Evolutionary conservation across 371 early-diverging fungal genomes (phyloP).

Genomic region (Mortierella sp.): DNA sequence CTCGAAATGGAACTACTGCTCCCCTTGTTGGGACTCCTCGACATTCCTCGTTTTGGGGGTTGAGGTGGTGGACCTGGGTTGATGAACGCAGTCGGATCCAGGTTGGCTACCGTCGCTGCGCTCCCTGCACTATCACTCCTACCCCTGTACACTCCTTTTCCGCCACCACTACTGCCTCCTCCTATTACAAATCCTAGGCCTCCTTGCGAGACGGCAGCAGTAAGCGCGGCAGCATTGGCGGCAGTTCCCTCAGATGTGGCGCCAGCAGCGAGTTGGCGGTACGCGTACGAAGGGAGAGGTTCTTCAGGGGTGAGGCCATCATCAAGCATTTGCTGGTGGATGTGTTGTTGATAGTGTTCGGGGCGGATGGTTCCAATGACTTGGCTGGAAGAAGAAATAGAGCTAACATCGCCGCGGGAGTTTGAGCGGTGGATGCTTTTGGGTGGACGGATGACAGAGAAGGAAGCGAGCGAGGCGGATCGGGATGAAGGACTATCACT

Average conservation of each 20-base stretch:
- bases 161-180: not conserved
- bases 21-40: not conserved
- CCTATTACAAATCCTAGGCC: not conserved
- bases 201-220: not conserved
- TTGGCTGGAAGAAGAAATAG: not conserved
- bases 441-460: slow-evolving; percentile 13
- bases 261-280: not conserved
- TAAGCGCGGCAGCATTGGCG: not conserved
- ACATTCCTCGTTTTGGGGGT: slow-evolving; percentile 4
- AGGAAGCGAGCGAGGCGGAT: not conserved
- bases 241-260: slow-evolving; percentile 1
- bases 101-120: not conserved
- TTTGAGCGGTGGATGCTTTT: slow-evolving; percentile 8
- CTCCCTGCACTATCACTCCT: not conserved
- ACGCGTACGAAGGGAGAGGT: not conserved
- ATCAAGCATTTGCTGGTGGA: slow-evolving; percentile 14
- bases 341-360: slow-evolving; percentile 26
- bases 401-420: not conserved
- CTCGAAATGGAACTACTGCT: not conserved
- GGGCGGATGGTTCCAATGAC: slow-evolving; percentile 23
- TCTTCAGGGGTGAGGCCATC: slow-evolving; percentile 3
- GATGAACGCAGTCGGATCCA: not conserved
- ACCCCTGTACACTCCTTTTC: not conserved
- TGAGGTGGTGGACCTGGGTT: slow-evolving; percentile 27
- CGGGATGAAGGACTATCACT: not conserved